Base-by-base conservation (phyloP, 2,329 filamentous ascomycete species). In the Coniochaeta sp. region DNA sequence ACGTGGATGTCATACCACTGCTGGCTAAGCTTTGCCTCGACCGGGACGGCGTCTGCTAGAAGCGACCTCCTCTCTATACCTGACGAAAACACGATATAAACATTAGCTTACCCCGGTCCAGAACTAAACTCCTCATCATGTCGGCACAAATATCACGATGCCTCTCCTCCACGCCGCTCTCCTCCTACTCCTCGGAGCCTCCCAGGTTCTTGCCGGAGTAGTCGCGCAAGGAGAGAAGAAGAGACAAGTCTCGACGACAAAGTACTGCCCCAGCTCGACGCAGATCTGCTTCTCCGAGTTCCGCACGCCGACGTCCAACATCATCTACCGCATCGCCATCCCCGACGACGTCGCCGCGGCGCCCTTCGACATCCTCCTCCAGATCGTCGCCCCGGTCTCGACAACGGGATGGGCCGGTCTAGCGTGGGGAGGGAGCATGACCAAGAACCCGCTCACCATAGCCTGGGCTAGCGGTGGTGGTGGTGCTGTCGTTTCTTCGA, bases 401-500 rank as follows among this genome's bases (percentile, higher is more conserved):
- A 56, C 48, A 3, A 63, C 65, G 47, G 68, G 67, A 18, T 71
- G 69, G 68, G 66, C 67, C 0, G 67, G 65, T 1, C 59, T 71
- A 27, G 63, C 67, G 1, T 71, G 68, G 67, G 68, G 66, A 9
- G 68, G 69, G 0, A 65, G 62, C 18, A 71, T 71, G 68, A 64
- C 61, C 3, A 64, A 65, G 50, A 67, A 68, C 30, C 69, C 68
- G 8, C 58, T 71, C n/a, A 67, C 66, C 1, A 51, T 71, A 12
- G 65, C 60, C 6, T 71, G 68, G 67, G 56, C 64, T 10, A 66
- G 66, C 54, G 66, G 63, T 9, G 60, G 63, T n/a, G n/a, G n/a
- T n/a, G 61, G 56, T 6, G 38, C 18, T 1, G 61, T 69, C 2
- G 69, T 68, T 18, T 68, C 66, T 3, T 70, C 68, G 9, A 61